Evolutionary conservation across 148 eudicot genomes (phyloP), one percentile per base, ranked within the genome.

Genomic region (Vaccinium macrocarpon): DNA sequence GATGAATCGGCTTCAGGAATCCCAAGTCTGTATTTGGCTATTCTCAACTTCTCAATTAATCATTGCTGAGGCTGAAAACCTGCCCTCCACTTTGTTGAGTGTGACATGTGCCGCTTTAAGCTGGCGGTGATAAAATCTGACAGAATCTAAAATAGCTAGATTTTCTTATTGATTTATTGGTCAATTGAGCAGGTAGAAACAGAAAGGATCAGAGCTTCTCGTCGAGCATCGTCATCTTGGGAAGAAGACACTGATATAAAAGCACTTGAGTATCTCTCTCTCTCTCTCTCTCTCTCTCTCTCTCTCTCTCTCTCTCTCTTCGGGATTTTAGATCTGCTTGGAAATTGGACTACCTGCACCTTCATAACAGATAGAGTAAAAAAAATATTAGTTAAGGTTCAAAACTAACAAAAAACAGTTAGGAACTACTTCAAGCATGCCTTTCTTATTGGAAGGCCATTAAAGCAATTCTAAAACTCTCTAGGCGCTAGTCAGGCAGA

Each of bases 241-340:
- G 98, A 97, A 82, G 99, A 97, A 87, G 99, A 97, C 80, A 82
- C 93, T 76, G 98, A 97, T 89, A 94, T 97, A 88, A 94, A 90
- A 91, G 92, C 95, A 84, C 98, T 97, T 13, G 99, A 95, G 98
- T 97, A 94, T 90, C 93, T 83, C 83, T 32, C 87, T 86, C 81
- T 32, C 81, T 73, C 10, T 50, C 70, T 50, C 18, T 15, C 18
- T 66, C 62, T 19, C 61, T 15, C 15, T 11, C 16, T 12, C 61
- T 3, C 21, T 32, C 35, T 32, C 35, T 32, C 35, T 32, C 35
- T 32, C 32, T 32, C 35, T 32, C 35, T 32, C 57, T 5, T 5
- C 6, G 62, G 62, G 62, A 7, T 57, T 57, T 21, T 57, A 15
- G 62, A 57, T 57, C 62, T 57, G 62, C 23, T 57, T 57, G 4